A percentile compares a stretch with the other conserved stretches of the same genome.
These are phyloP conservation scores for Penicillium sp. DNA, from an alignment of 2,329 filamentous ascomycete species.

Conservation along the genomic window DNA sequence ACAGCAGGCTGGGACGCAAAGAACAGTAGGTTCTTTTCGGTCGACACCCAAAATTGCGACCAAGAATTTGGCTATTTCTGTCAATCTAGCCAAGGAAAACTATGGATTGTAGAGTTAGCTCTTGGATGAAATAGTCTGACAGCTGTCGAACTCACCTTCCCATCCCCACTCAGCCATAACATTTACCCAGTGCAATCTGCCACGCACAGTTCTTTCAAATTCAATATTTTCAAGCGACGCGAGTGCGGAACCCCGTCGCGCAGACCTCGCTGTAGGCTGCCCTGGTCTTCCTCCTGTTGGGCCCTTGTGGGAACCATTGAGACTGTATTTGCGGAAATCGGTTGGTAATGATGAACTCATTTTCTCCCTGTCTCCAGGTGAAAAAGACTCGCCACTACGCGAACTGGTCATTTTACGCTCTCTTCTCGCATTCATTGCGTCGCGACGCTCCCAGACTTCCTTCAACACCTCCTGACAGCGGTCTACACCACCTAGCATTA, in stretches of 20 bases:
- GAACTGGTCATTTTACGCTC: background rate
- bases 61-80: background rate
- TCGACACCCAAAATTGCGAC: background rate
- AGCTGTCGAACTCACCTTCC: constrained; percentile 56
- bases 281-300: constrained; percentile 11
- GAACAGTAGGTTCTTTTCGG: background rate
- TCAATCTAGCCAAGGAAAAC: constrained; percentile 17
- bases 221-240: constrained; percentile 48
- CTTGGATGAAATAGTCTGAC: background rate
- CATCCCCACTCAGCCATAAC: constrained; percentile 72
- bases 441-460: constrained; percentile 65
- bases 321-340: constrained; percentile 9
- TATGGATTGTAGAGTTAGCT: background rate
- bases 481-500: constrained; percentile 67
- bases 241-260: constrained; percentile 31
- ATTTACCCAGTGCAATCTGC: constrained; percentile 65
- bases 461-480: constrained; percentile 62
- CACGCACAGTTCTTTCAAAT: constrained; percentile 62
- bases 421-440: constrained; percentile 49
- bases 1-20: background rate
- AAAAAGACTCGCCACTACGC: background rate
- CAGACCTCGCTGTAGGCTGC: constrained; percentile 8
- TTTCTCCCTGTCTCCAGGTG: background rate
- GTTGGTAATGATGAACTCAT: background rate
- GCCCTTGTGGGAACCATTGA: constrained; percentile 28